Evolutionary conservation across 495 filamentous ascomycete genomes (phyloP).

Genomic region (Penicillium macrosclerotiorum): DNA sequence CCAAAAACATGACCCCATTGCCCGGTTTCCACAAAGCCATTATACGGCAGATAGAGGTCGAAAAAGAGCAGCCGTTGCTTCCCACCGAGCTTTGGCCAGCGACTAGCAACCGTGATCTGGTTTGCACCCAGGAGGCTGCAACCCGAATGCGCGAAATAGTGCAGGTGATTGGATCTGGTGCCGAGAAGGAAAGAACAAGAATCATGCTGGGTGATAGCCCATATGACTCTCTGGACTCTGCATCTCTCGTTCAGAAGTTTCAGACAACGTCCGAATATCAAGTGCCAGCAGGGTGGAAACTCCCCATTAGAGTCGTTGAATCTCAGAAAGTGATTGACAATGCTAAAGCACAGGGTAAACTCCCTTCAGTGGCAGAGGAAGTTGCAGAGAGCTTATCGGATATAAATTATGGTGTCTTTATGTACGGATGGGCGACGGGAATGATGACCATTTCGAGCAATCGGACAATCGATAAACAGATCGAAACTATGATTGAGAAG

Average conservation of each 20-base stretch:
- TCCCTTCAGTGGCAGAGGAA: constrained; percentile 38
- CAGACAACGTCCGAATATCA: constrained; percentile 49
- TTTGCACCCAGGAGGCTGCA: constrained; percentile 63
- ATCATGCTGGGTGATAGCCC: constrained; percentile 49
- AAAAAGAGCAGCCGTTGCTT: constrained; percentile 58
- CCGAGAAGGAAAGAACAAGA: constrained; percentile 55
- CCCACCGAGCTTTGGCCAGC: constrained; percentile 62
- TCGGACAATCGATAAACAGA: constrained; percentile 59
- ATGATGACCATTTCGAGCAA: constrained; percentile 68
- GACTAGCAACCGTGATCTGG: constrained; percentile 49
- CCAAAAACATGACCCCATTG: constrained; percentile 32
- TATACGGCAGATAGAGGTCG: constrained; percentile 62
- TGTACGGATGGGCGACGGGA: constrained; percentile 62
- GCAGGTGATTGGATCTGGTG: constrained; percentile 60
- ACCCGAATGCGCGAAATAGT: constrained; percentile 66
- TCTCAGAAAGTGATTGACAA: constrained; percentile 29
- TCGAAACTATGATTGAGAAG: constrained; percentile 52
- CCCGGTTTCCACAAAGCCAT: constrained; percentile 55
- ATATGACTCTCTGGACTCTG: constrained; percentile 21
- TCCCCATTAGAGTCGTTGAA: constrained; percentile 52
- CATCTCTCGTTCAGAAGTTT: constrained; percentile 39
- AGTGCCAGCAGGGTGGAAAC: constrained; percentile 45
- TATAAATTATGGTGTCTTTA: constrained; percentile 66
- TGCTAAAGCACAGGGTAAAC: constrained; percentile 22
- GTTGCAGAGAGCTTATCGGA: constrained; percentile 49